phyloP scores from a whole-genome alignment of 257 asterid species.

The Vinca minor region DNA sequence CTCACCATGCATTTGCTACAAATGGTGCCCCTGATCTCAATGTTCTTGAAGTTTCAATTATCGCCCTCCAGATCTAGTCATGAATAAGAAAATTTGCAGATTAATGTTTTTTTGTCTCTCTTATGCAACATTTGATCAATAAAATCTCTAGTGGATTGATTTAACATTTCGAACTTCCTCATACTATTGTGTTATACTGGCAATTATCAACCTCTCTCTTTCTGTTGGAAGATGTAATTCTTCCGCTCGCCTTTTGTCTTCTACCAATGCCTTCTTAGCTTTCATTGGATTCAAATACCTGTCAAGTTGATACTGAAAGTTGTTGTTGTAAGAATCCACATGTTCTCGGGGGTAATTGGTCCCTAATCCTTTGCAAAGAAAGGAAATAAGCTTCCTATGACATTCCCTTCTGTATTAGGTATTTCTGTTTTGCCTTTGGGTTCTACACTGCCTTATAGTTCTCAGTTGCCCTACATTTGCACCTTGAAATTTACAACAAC shows the following conservation, averaged over 20 bases:
- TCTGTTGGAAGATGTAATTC: conserved; percentile 63
- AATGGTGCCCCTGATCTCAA: background rate
- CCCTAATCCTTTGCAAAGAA: conserved; percentile 60
- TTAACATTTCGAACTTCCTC: conserved; percentile 45
- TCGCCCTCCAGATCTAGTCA: no score
- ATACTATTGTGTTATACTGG: conserved; percentile 66
- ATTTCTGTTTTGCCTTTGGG: no score
- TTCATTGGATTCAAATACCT: conserved; percentile 58
- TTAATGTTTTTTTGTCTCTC: background rate
- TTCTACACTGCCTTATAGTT: no score
- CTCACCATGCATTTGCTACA: background rate
- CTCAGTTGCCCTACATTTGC: no score
- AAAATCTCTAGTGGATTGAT: background rate
- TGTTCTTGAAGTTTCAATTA: no score
- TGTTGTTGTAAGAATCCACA: conserved; percentile 59
- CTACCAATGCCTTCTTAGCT: conserved; percentile 54
- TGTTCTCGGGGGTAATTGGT: conserved; percentile 67
- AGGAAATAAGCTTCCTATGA: no score
- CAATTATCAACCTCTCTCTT: no score
- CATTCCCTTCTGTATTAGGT: no score
- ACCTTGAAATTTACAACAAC: no score
- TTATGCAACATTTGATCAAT: background rate
- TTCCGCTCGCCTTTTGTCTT: conserved; percentile 38
- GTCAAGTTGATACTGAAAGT: conserved; percentile 63
- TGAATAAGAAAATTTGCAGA: no score